These are phyloP conservation scores for Sphagnum contortum DNA, from an alignment of 225 moss, liverwort and hornwort genomes.

Conservation along the genomic window DNA sequence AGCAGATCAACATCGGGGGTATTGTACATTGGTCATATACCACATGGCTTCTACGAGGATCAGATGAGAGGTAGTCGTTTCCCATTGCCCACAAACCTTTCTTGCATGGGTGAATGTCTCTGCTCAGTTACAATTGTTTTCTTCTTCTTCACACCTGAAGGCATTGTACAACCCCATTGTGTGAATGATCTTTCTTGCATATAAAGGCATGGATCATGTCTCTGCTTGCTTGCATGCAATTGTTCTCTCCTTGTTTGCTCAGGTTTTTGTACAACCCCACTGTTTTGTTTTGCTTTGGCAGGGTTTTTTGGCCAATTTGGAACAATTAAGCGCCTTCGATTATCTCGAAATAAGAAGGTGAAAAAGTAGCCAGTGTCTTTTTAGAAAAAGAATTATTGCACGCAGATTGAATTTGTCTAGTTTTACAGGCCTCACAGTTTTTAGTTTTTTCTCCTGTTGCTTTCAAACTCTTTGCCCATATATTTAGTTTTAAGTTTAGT, in stretches of 20 bases:
- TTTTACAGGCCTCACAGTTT: neutral
- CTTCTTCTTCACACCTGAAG: neutral
- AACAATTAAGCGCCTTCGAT: conserved; percentile 64
- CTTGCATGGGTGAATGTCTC: neutral
- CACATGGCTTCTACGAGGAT: conserved; percentile 95
- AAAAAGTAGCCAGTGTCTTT: neutral
- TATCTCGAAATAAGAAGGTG: conserved; percentile 92
- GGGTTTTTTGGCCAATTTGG: conserved; percentile 95
- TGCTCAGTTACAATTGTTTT: neutral
- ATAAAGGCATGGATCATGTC: too few species aligned
- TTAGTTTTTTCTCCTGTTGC: too few species aligned
- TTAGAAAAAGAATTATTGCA: neutral
- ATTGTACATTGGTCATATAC: conserved; percentile 84
- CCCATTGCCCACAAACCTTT: neutral
- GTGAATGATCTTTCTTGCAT: too few species aligned
- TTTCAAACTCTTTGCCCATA: too few species aligned
- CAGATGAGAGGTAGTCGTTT: conserved; percentile 70
- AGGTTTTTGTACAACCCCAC: neutral
- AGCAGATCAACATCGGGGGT: conserved; percentile 47
- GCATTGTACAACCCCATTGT: neutral
- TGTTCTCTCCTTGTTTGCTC: neutral
- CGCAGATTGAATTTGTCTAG: neutral
- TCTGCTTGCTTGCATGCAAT: too few species aligned
- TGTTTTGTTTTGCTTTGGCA: conserved; percentile 11
- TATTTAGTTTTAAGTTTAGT: too few species aligned